phyloP scores from a whole-genome alignment of 2,329 filamentous ascomycete genomes.

The Ceratocystis ficicola region DNA sequence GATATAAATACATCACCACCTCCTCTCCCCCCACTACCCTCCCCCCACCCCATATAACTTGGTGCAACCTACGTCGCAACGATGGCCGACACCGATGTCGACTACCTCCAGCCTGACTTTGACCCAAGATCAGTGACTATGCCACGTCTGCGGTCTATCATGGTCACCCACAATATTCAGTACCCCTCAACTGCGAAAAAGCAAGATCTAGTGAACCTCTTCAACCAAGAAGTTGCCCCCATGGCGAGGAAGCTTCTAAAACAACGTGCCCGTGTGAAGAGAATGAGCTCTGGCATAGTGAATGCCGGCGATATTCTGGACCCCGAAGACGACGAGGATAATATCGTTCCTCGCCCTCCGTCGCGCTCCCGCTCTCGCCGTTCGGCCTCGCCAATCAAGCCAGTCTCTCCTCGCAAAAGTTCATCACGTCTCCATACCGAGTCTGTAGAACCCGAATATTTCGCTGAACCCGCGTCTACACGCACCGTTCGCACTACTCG shows the following conservation, averaged over 20 bases:
- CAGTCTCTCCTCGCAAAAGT: conserved; percentile 24
- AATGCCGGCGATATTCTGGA: conserved; percentile 36
- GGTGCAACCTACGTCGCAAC: conserved; percentile 19
- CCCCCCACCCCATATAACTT: too few relatives aligned
- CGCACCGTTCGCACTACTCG: conserved; percentile 14
- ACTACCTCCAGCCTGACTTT: conserved; percentile 79
- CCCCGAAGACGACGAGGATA: conserved; percentile 55
- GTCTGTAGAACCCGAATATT: conserved; percentile 16
- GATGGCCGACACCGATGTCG: conserved; percentile 58
- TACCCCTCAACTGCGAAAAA: conserved; percentile 92
- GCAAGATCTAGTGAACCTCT: conserved; percentile 69
- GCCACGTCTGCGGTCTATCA: conserved; percentile 76
- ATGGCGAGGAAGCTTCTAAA: conserved; percentile 65
- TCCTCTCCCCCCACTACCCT: too few relatives aligned
- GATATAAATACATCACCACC: too few relatives aligned
- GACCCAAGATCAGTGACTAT: conserved; percentile 75
- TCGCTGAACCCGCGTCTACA: conserved; percentile 9
- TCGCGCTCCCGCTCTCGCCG: conserved; percentile 34
- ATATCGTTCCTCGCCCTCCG: conserved; percentile 38
- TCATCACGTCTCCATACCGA: conserved; percentile 40
- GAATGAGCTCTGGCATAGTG: conserved; percentile 75
- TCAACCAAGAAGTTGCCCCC: conserved; percentile 65
- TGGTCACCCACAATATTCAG: conserved; percentile 74
- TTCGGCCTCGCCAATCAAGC: conserved; percentile 44
- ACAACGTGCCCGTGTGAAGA: conserved; percentile 64